A percentile compares a stretch with the other conserved stretches of the same genome.
Evolutionary conservation across 352 stramenopile genomes (phyloP).

Genomic region (Synura sp.): DNA sequence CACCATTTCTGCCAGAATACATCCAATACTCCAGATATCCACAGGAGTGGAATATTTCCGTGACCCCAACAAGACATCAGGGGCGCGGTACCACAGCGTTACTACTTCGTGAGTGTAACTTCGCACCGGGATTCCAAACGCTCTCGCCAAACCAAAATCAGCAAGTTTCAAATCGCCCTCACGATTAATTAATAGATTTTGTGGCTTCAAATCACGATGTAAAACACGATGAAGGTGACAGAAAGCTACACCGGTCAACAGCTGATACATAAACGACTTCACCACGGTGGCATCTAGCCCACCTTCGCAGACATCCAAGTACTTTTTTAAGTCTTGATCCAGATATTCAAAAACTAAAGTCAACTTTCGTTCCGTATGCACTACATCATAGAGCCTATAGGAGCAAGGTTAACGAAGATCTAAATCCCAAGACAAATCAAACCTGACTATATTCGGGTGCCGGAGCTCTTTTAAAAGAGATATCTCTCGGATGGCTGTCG

Average conservation of each 20-base stretch:
- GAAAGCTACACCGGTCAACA: slow-evolving; percentile 96
- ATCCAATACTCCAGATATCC: slow-evolving; percentile 98
- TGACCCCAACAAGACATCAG: slow-evolving; percentile 95
- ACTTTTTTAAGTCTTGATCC: slow-evolving; percentile 98
- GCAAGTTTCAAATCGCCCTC: slow-evolving; percentile 98
- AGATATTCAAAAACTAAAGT: slow-evolving; percentile 99
- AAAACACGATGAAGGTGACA: slow-evolving; percentile 94
- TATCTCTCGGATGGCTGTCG: slow-evolving; percentile 95
- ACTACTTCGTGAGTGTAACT: slow-evolving; percentile 99
- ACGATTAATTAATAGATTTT: slow-evolving; percentile 96
- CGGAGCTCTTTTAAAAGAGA: slow-evolving; percentile 84
- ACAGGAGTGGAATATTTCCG: slow-evolving; percentile 97
- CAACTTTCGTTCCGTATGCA: slow-evolving; percentile 97
- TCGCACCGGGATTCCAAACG: slow-evolving; percentile 97
- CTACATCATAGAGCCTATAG: slow-evolving; percentile 93
- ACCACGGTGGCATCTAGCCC: slow-evolving; percentile 69
- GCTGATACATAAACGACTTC: slow-evolving; percentile 96
- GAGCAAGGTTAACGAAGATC: neutral
- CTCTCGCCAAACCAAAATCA: slow-evolving; percentile 98
- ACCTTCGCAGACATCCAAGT: slow-evolving; percentile 97
- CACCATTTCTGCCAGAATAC: slow-evolving; percentile 96
- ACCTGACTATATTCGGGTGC: slow-evolving; percentile 79
- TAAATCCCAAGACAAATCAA: neutral
- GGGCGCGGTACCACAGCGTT: slow-evolving; percentile 98
- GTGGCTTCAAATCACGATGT: slow-evolving; percentile 95